phyloP scores from a whole-genome alignment of 78 protist species.

The Dictyostelium brefeldianum region DNA sequence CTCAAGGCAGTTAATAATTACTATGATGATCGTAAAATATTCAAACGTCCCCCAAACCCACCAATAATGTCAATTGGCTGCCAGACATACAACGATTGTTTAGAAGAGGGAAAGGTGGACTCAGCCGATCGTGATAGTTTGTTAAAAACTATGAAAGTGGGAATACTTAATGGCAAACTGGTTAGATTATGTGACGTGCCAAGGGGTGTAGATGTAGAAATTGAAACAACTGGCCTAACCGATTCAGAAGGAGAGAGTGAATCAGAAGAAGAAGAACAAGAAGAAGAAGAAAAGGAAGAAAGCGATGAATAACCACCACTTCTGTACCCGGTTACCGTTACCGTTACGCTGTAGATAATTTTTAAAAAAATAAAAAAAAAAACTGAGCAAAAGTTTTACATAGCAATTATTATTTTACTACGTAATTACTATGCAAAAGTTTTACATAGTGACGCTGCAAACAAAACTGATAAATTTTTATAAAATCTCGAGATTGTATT shows the following conservation, averaged over 20 bases:
- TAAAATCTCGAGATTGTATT: too few relatives aligned
- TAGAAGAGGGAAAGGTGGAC: not conserved
- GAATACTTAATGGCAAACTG: not conserved
- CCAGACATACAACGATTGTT: not conserved
- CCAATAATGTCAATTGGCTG: not conserved
- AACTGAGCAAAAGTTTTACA: too few relatives aligned
- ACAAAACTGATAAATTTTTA: too few relatives aligned
- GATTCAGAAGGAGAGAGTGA: constrained; percentile 4
- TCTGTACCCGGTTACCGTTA: not conserved
- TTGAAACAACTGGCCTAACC: constrained; percentile 6
- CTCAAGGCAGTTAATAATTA: not conserved
- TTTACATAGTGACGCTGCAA: too few relatives aligned
- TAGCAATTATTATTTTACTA: too few relatives aligned
- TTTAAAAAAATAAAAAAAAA: too few relatives aligned
- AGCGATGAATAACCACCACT: not conserved
- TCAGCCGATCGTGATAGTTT: not conserved
- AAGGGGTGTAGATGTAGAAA: constrained; percentile 4
- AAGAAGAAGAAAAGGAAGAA: too few relatives aligned
- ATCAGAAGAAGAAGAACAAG: not conserved
- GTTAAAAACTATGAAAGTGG: not conserved
- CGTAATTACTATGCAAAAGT: too few relatives aligned
- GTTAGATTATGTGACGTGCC: constrained; percentile 1
- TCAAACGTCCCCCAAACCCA: not conserved
- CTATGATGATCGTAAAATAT: constrained; percentile 7
- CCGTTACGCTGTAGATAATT: too few relatives aligned